A percentile compares a stretch with the other conserved stretches of the same genome.
Evolutionary conservation across 1,284 basidiomycete genomes (phyloP).

Genomic region (Sphagnurus paluster): DNA sequence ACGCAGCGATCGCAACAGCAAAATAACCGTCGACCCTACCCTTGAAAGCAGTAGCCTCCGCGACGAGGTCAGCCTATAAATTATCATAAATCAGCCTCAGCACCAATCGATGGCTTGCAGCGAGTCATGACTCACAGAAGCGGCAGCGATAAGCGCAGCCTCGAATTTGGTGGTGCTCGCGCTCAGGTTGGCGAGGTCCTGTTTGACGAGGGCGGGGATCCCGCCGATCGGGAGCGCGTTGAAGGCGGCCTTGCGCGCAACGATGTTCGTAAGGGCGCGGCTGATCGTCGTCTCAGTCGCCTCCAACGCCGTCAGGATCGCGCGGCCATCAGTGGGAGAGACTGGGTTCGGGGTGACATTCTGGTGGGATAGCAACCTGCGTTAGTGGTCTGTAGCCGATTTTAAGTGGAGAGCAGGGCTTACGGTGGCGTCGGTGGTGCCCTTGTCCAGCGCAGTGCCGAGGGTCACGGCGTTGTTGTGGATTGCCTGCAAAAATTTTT

Average conservation of each 20-base stretch:
- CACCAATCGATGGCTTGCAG: neutral
- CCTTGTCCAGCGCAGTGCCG: conserved; percentile 24
- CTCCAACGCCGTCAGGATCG: conserved; percentile 26
- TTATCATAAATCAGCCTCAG: neutral
- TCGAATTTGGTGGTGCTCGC: conserved; percentile 28
- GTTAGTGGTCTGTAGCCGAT: neutral
- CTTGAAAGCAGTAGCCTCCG: conserved; percentile 22
- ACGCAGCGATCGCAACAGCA: conserved; percentile 31
- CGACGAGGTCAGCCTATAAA: conserved; percentile 21
- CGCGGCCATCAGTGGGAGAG: conserved; percentile 27
- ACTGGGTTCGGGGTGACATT: conserved; percentile 16
- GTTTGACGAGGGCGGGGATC: conserved; percentile 24
- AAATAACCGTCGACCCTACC: conserved; percentile 29
- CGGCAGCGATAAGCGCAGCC: conserved; percentile 25
- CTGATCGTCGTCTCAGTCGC: conserved; percentile 28
- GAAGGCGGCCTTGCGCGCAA: conserved; percentile 28
- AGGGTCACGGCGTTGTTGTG: conserved; percentile 27
- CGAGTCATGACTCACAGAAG: conserved; percentile 26
- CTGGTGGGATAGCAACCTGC: neutral
- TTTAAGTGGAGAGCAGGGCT: neutral
- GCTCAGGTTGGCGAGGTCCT: conserved; percentile 27
- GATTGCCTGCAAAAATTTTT: conserved; percentile 24
- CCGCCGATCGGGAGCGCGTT: conserved; percentile 30
- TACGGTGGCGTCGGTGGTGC: conserved; percentile 28
- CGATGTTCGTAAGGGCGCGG: conserved; percentile 26